phyloP scores from a whole-genome alignment of 2,329 filamentous ascomycete genomes.

The Aureobasidium sp. region DNA sequence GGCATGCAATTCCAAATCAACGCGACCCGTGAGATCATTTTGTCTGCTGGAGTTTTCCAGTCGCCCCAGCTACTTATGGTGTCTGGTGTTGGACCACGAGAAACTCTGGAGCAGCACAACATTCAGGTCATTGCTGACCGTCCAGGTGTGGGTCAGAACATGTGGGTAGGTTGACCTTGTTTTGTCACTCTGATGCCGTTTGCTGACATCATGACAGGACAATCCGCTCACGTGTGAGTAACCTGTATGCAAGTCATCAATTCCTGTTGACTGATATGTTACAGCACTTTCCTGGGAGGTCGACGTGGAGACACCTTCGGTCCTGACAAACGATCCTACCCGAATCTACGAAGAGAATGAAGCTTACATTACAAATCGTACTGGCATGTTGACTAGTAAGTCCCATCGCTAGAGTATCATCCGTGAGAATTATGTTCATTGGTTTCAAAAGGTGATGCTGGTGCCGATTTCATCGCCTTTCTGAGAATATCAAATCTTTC shows the following conservation, averaged over 20 bases:
- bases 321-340: neutral
- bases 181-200: neutral
- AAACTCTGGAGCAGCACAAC: neutral
- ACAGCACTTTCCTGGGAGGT: neutral
- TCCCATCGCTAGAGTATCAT: no score
- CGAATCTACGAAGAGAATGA: neutral
- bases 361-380: neutral
- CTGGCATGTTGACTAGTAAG: neutral
- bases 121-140: constrained; percentile 19
- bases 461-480: constrained; percentile 20
- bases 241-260: neutral
- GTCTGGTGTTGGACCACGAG: neutral
- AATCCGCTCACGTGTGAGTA: neutral
- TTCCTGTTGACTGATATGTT: neutral
- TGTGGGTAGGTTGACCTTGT: constrained; percentile 21
- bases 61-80: neutral
- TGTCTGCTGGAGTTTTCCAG: constrained; percentile 24
- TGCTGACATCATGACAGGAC: neutral
- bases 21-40: constrained; percentile 28
- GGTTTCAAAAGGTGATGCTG: neutral
- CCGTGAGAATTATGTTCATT: neutral
- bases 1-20: constrained; percentile 22
- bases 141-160: constrained; percentile 26
- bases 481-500: constrained; percentile 18
- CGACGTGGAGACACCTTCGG: neutral